These are phyloP conservation scores for Acer yangbiense DNA, from an alignment of 345 rosid species.

Conservation along the genomic window DNA sequence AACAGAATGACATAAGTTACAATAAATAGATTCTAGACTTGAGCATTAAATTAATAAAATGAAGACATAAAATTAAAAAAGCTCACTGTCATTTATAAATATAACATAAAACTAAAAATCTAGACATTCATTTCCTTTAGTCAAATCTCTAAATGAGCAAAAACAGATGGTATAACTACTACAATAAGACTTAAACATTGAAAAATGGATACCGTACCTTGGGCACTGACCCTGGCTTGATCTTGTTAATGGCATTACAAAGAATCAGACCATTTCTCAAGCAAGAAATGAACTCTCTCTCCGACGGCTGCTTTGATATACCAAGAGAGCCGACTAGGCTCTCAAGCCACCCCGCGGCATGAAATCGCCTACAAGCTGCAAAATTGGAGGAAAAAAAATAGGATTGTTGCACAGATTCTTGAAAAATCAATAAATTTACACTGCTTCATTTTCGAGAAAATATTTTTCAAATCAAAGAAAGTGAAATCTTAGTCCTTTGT, in stretches of 20 bases:
- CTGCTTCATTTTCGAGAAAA: not conserved
- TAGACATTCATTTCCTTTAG: no score
- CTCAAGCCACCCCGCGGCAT: constrained; percentile 78
- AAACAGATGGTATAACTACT: no score
- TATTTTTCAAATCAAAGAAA: not conserved
- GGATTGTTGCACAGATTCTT: not conserved
- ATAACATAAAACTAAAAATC: no score
- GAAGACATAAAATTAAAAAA: not conserved
- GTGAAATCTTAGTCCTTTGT: not conserved
- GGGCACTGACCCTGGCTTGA: constrained; percentile 79
- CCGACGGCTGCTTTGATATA: constrained; percentile 62
- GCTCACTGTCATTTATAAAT: no score
- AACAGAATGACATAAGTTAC: not conserved
- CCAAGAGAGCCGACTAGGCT: constrained; percentile 68
- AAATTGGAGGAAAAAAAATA: not conserved
- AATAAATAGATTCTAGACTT: not conserved
- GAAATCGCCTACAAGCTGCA: constrained; percentile 74
- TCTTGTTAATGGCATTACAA: constrained; percentile 82
- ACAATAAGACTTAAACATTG: not conserved
- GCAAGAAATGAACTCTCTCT: constrained; percentile 84
- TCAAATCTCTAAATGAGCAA: no score
- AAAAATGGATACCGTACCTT: constrained; percentile 47
- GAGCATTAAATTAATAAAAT: not conserved
- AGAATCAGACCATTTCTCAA: constrained; percentile 84
- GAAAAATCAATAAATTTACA: not conserved